These are phyloP conservation scores for Clohesyomyces aquaticus DNA, from an alignment of 495 filamentous ascomycete genomes.

Conservation along the genomic window DNA sequence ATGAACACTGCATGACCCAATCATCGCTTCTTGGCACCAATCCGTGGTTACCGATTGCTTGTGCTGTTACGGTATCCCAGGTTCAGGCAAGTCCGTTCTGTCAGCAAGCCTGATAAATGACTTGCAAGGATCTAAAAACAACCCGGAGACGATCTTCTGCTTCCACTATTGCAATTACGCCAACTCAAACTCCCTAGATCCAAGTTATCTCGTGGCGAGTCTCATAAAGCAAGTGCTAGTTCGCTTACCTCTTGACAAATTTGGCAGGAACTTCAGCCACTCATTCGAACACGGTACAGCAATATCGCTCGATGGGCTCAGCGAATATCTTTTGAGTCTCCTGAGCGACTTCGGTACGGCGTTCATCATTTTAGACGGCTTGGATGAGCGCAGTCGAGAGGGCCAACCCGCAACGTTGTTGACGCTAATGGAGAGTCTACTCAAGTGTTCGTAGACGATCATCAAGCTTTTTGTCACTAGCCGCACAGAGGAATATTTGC, in stretches of 20 bases:
- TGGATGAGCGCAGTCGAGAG: conserved; percentile 29
- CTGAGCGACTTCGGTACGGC: conserved; percentile 13
- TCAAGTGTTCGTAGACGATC: neutral
- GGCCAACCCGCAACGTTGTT: conserved; percentile 1
- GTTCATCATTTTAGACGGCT: conserved; percentile 30
- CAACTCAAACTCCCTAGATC: conserved; percentile 20
- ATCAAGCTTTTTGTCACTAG: conserved; percentile 26
- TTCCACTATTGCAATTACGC: conserved; percentile 39
- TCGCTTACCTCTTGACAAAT: conserved; percentile 2
- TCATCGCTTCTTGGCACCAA: neutral
- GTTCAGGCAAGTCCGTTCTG: conserved; percentile 37
- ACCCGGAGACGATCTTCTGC: neutral
- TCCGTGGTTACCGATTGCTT: conserved; percentile 16
- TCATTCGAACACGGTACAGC: neutral
- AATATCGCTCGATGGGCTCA: neutral
- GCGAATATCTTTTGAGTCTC: conserved; percentile 1
- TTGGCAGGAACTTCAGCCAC: conserved; percentile 9
- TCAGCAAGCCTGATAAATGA: conserved; percentile 22
- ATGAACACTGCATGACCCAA: conserved; percentile 19
- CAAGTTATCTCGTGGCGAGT: conserved; percentile 9
- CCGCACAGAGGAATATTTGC: conserved; percentile 17
- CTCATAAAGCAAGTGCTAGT: conserved; percentile 26
- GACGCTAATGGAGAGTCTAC: neutral
- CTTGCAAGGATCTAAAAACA: neutral
- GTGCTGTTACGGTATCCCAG: conserved; percentile 34